phyloP scores from a whole-genome alignment of 2,329 filamentous ascomycete genomes.

The Blastomyces parvus region DNA sequence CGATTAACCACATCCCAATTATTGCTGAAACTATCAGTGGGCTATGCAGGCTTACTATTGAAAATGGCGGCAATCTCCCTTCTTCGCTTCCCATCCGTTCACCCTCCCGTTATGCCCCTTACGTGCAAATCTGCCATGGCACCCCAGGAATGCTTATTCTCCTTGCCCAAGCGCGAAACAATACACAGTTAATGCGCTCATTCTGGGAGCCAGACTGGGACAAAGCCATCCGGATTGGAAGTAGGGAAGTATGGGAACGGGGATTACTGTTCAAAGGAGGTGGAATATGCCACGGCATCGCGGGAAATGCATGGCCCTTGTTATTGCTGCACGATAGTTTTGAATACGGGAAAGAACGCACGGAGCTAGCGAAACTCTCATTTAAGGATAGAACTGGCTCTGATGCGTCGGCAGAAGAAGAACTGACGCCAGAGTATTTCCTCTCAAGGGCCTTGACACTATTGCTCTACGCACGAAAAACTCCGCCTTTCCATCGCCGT shows the following conservation, averaged over 20 bases:
- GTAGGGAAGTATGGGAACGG: conserved; percentile 33
- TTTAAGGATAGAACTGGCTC: conserved; percentile 17
- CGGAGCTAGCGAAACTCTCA: conserved; percentile 19
- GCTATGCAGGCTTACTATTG: conserved; percentile 29
- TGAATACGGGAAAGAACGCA: conserved; percentile 23
- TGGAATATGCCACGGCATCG: conserved; percentile 33
- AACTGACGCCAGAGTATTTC: conserved; percentile 28
- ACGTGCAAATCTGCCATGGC: conserved; percentile 37
- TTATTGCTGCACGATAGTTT: conserved; percentile 30
- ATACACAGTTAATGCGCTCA: conserved; percentile 18
- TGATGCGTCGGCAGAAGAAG: conserved; percentile 9
- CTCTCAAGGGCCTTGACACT: conserved; percentile 31
- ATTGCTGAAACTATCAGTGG: conserved; percentile 31
- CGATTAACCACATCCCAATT: conserved; percentile 21
- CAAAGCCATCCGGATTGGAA: conserved; percentile 25
- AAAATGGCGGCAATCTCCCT: conserved; percentile 31
- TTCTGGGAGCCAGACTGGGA: conserved; percentile 35
- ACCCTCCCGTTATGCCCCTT: conserved; percentile 20
- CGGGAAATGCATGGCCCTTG: conserved; percentile 35
- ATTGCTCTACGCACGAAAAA: conserved; percentile 31
- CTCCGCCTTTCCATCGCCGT: conserved; percentile 28
- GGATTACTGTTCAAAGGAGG: conserved; percentile 36
- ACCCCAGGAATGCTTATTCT: conserved; percentile 31
- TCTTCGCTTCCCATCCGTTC: conserved; percentile 27
- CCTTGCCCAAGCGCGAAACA: conserved; percentile 26